Base-by-base conservation (phyloP, 2,329 filamentous ascomycete species). In the Coniochaeta sp. region DNA sequence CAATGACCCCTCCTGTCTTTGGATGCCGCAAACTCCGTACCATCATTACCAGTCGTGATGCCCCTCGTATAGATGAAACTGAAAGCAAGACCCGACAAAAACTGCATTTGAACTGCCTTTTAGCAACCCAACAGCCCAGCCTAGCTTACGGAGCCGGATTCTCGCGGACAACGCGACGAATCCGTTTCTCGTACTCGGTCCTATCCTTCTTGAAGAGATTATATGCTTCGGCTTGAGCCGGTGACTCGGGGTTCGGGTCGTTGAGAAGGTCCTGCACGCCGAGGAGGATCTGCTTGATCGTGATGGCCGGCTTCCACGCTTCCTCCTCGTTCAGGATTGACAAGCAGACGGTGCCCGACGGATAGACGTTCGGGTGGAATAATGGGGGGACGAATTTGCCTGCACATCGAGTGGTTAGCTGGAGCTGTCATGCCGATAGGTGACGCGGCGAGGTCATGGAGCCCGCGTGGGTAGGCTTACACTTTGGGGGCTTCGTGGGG, bases 281-380 rank as follows among this genome's bases (percentile, higher is more conserved):
- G 1, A 98, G 83, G 6, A 98, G 84, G 64, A 99, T 98, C 76
- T 98, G 92, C 77, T 97, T 98, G 73, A 99, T 91, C 0, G 95
- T 99, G 70, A 99, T 99, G 7, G 95, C 93, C 1, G 95, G 96
- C 75, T 96, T 96, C 95, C 96, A 99, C 7, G 90, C 93, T 73
- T 99, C 95, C 69, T 99, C 95, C 74, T 99, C 96, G 77, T 98
- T 99, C 66, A 99, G 78, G 66, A 99, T 99, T 31, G 91, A 96
- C 24, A 99, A 83, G 72, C 95, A 99, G 63, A 99, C 95, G 56
- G 95, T 99, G 66, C 95, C 96, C 0, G 93, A 98, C 0, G 95
- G 95, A 73, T 99, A 99, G 67, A 99, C 95, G 74, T 99, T 99
- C 0, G 95, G 95, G 71, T 99, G 95, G 79, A 99, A 99, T 44